Evolutionary conservation across 2,329 filamentous ascomycete genomes (phyloP).

Genomic region (Beauveria caledonica): DNA sequence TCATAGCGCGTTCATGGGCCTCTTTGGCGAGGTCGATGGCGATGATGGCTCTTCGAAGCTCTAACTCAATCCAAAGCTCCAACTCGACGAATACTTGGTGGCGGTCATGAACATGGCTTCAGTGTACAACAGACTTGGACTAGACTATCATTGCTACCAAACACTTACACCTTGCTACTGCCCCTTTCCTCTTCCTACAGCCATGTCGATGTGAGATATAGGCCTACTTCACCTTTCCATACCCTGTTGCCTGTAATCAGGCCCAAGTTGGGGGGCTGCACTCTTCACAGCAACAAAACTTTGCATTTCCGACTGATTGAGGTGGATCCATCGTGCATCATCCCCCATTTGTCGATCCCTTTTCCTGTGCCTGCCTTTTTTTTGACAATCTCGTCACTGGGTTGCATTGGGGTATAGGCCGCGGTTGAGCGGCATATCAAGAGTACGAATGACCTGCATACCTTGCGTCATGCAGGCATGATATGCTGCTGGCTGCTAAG

Average conservation of each 20-base stretch:
- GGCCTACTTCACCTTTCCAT: background rate
- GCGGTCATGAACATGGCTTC: no score
- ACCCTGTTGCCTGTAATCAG: no score
- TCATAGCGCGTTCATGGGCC: constrained; percentile 66
- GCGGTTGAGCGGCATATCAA: background rate
- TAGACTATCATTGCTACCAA: no score
- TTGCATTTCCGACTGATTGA: no score
- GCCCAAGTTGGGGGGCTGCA: no score
- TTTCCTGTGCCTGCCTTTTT: background rate
- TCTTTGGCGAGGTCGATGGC: constrained; percentile 65
- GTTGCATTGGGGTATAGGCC: background rate
- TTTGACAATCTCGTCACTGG: background rate
- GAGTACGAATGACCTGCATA: background rate
- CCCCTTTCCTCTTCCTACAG: no score
- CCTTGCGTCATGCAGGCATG: background rate
- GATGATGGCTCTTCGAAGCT: constrained; percentile 28
- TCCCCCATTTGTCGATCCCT: background rate
- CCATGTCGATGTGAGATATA: background rate
- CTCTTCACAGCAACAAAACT: no score
- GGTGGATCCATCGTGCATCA: no score
- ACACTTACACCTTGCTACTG: background rate
- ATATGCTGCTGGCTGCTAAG: no score
- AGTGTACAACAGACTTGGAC: background rate
- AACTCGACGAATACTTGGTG: background rate
- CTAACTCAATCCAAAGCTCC: constrained; percentile 33